These are phyloP conservation scores for Cladosporium sphaerospermum DNA, from an alignment of 2,329 filamentous ascomycete species.

Conservation along the genomic window DNA sequence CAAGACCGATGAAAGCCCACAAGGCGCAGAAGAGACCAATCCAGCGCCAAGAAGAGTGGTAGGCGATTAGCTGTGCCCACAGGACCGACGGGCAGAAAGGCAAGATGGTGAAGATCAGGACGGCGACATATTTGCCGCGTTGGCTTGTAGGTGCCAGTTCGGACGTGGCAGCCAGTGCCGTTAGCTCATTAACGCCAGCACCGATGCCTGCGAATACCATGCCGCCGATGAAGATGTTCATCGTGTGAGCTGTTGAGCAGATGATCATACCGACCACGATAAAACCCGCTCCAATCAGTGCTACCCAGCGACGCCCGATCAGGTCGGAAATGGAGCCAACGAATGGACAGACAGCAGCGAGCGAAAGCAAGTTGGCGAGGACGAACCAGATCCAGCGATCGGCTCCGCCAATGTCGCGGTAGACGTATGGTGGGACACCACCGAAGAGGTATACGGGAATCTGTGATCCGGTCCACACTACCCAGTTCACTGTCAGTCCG, in stretches of 20 bases:
- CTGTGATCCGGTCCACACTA: slow-evolving; percentile 53
- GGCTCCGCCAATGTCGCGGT: slow-evolving; percentile 53
- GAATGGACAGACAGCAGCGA: slow-evolving; percentile 55
- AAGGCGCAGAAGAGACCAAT: slow-evolving; percentile 48
- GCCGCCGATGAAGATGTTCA: slow-evolving; percentile 58
- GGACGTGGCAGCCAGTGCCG: slow-evolving; percentile 60
- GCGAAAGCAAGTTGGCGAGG: slow-evolving; percentile 48
- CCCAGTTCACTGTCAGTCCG: background rate
- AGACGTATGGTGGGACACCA: slow-evolving; percentile 45
- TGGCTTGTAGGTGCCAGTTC: slow-evolving; percentile 62
- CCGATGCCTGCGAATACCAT: slow-evolving; percentile 58
- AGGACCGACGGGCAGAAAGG: slow-evolving; percentile 59
- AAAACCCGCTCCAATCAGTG: slow-evolving; percentile 47
- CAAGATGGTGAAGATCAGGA: slow-evolving; percentile 56
- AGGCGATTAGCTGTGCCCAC: slow-evolving; percentile 54
- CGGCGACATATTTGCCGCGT: slow-evolving; percentile 57
- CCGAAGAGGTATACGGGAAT: slow-evolving; percentile 49
- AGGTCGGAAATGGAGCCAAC: slow-evolving; percentile 62
- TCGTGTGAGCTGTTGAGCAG: slow-evolving; percentile 50
- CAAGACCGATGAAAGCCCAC: slow-evolving; percentile 46
- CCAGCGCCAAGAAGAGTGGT: slow-evolving; percentile 48
- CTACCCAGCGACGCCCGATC: slow-evolving; percentile 56
- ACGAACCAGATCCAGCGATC: slow-evolving; percentile 41
- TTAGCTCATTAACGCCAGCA: slow-evolving; percentile 63
- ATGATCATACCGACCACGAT: slow-evolving; percentile 56